phyloP scores from a whole-genome alignment of 225 moss, liverwort and hornwort genomes.

The Climacium dendroides region DNA sequence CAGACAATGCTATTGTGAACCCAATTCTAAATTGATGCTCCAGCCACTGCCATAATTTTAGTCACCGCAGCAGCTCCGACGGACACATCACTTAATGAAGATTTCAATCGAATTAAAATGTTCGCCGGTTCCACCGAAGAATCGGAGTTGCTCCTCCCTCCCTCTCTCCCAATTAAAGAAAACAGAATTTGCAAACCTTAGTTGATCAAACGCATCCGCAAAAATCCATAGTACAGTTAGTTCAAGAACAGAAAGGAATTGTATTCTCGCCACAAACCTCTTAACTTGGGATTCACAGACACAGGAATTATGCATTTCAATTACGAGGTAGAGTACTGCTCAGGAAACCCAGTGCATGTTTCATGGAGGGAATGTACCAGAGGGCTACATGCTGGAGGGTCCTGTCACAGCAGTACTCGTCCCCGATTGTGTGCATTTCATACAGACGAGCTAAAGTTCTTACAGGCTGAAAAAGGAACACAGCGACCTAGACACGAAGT shows the following conservation, averaged over 20 bases:
- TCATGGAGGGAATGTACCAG: not conserved
- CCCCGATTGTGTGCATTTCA: not conserved
- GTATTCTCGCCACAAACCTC: not conserved
- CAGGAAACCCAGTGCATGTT: not conserved
- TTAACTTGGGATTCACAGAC: not conserved
- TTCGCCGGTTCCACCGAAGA: not conserved
- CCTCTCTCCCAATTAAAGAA: not conserved
- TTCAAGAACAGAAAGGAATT: not conserved
- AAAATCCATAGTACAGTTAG: not conserved
- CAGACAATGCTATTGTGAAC: not conserved
- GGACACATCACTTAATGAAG: not conserved
- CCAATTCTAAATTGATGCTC: not conserved
- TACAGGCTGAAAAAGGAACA: not conserved
- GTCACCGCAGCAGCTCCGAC: not conserved
- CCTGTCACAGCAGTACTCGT: not conserved
- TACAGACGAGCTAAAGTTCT: not conserved
- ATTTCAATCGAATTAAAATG: not conserved
- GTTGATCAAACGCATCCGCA: not conserved
- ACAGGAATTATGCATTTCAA: not conserved
- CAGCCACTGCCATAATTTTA: not conserved
- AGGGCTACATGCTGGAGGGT: too few relatives aligned
- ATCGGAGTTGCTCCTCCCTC: not conserved
- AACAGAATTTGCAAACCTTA: not conserved
- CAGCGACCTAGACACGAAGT: not conserved
- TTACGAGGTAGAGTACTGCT: not conserved